A percentile compares a stretch with the other conserved stretches of the same genome.
Conservation (phyloP, 331 rosid genomes). For the Dryas integrifolia region DNA sequence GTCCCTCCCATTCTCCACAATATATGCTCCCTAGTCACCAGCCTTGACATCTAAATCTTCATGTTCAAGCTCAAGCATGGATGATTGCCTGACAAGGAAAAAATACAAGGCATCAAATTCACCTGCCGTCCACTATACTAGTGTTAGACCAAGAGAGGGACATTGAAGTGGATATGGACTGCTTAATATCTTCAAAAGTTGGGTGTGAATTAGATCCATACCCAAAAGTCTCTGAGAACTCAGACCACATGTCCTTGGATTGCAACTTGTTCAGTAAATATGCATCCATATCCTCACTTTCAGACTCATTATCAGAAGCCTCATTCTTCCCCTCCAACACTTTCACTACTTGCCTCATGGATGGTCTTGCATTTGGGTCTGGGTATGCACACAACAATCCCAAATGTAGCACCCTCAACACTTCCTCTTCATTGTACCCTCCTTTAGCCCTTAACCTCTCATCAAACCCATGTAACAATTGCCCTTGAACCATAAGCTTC, state of each 20-base stretch:
- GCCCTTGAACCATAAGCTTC: slow-evolving; percentile 49
- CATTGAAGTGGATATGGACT: slow-evolving; percentile 44
- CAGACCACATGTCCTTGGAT: slow-evolving; percentile 44
- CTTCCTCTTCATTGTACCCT: slow-evolving; percentile 43
- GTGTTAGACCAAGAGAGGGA: slow-evolving; percentile 49
- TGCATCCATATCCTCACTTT: slow-evolving; percentile 46
- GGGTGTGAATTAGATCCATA: slow-evolving; percentile 53
- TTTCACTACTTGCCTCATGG: slow-evolving; percentile 70
- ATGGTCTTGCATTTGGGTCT: slow-evolving; percentile 62
- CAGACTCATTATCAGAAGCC: slow-evolving; percentile 30
- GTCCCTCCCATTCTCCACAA: too few relatives aligned
- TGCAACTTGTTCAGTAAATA: slow-evolving; percentile 48
- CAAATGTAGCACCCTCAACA: slow-evolving; percentile 58
- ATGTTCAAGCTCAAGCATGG: too few relatives aligned
- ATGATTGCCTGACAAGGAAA: too few relatives aligned
- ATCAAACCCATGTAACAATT: slow-evolving; percentile 51
- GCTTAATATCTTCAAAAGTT: slow-evolving; percentile 57
- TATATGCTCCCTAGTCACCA: too few relatives aligned
- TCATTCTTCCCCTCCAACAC: slow-evolving; percentile 56
- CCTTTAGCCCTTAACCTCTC: slow-evolving; percentile 44
- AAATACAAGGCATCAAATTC: slow-evolving; percentile 6
- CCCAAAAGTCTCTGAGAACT: slow-evolving; percentile 36
- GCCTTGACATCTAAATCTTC: too few relatives aligned
- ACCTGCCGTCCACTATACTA: slow-evolving; percentile 43
- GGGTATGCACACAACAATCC: slow-evolving; percentile 74